Evolutionary conservation across 2,329 filamentous ascomycete genomes (phyloP), one percentile per base, ranked within the genome.

Genomic region (Colletotrichum kahawae): DNA sequence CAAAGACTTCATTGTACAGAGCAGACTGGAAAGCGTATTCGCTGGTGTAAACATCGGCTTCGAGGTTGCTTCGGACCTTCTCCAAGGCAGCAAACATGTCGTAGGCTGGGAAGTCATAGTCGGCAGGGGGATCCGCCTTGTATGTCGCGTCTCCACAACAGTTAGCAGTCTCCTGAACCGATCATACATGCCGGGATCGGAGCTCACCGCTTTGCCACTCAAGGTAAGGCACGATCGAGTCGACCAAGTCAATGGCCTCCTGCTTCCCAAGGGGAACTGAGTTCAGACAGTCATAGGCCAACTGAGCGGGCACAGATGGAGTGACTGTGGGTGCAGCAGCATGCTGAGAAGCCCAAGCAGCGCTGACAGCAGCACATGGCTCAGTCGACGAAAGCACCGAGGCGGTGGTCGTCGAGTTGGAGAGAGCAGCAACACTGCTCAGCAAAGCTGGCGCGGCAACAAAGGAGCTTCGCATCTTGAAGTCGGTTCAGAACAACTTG

Each of bases 91-190:
- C 83, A 72, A 81, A 85, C 54, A 87, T 79, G 77, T 87, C 84
- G 59, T 84, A 82, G 31, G 80, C 71, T 0, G 88, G 86, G 70
- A 89, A 86, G 62, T 83, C 82, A 79, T 91, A 92, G 14, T 82
- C 83, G 13, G 83, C 72, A 0, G 90, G 90, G 4, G 90, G 90
- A 63, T 88, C 81, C 74, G 88, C 88, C 48, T 89, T 83, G 77
- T 85, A 88, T 7, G 85, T 85, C 10, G 86, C 78, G 5, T 86
- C 86, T 71, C 2, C 12, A 4, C 12, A 63, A 18, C 12, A 14
- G 24, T 7, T 9, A 12, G 31, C 36, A 5, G 6, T 27, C 34
- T 12, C 18, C 12, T 62, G 29, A 38, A 62, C 59, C 4, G n/a
- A 43, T 38, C 5, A 29, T 27, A 21, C 24, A 16, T n/a, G 3